Percentiles rank a stretch among this genome's conserved stretches.
These are phyloP conservation scores for Sugiyamaella grinbergsii DNA, from an alignment of 1,139 yeast species.

Conservation along the genomic window DNA sequence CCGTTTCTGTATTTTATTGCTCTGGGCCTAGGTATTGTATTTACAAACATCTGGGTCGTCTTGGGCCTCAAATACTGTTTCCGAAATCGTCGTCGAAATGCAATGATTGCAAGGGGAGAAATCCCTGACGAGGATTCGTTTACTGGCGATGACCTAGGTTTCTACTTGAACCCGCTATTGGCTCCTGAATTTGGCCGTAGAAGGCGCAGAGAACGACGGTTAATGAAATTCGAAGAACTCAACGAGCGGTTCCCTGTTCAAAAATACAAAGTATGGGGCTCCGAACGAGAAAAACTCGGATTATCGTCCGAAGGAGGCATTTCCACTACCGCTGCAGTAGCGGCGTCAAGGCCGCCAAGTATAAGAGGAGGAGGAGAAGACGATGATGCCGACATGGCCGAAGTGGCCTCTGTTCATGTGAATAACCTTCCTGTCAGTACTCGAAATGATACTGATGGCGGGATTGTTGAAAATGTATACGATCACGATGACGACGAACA, in stretches of 20 bases:
- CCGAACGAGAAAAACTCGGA: constrained; percentile 31
- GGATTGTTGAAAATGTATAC: constrained; percentile 5
- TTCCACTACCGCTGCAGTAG: constrained; percentile 25
- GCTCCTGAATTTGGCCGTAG: constrained; percentile 27
- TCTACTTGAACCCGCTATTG: constrained; percentile 31
- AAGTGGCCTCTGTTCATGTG: constrained; percentile 10
- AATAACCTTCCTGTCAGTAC: constrained; percentile 3
- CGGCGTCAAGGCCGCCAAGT: constrained; percentile 15
- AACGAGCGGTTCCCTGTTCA: constrained; percentile 66
- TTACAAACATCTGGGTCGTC: constrained; percentile 44
- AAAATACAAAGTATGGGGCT: constrained; percentile 50
- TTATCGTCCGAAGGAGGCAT: constrained; percentile 34
- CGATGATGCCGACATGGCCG: constrained; percentile 6
- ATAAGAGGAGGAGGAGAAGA: background rate
- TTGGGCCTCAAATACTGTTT: constrained; percentile 44
- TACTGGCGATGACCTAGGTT: constrained; percentile 27
- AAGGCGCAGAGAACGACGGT: constrained; percentile 27
- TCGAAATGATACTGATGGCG: background rate
- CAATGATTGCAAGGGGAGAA: constrained; percentile 23
- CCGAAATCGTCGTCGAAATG: constrained; percentile 34
- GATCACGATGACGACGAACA: background rate
- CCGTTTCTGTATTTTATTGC: constrained; percentile 45
- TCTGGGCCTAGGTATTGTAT: constrained; percentile 45
- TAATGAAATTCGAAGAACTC: constrained; percentile 60
- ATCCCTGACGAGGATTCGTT: constrained; percentile 24